These are phyloP conservation scores for Lupinus albus DNA, from an alignment of 306 rosid genomes.

Conservation along the genomic window DNA sequence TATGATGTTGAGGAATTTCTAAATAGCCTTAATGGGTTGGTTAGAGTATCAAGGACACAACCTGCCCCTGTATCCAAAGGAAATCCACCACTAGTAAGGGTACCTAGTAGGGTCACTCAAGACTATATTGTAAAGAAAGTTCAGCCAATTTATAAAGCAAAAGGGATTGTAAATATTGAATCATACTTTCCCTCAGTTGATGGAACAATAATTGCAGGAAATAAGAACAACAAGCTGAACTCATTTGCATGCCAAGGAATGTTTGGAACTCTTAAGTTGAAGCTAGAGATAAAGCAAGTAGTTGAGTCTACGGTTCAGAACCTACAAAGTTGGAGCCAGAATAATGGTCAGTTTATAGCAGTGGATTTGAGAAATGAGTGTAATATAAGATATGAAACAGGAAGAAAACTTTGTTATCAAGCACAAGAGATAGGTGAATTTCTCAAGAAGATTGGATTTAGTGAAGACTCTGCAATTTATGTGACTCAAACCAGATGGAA, in stretches of 20 bases:
- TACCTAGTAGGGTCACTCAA: constrained; percentile 45
- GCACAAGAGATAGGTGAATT: constrained; percentile 46
- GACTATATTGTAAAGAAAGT: constrained; percentile 38
- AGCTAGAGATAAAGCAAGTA: constrained; percentile 37
- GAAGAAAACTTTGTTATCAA: constrained; percentile 34
- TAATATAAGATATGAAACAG: constrained; percentile 11
- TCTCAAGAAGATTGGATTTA: constrained; percentile 46
- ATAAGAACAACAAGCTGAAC: constrained; percentile 21
- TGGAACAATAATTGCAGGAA: constrained; percentile 31
- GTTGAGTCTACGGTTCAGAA: constrained; percentile 33
- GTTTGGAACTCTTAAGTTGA: constrained; percentile 47
- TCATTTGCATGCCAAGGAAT: constrained; percentile 44
- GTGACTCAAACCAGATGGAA: constrained; percentile 48
- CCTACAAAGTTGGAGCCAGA: constrained; percentile 38
- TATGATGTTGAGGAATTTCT: constrained; percentile 43
- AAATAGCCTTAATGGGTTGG: constrained; percentile 36
- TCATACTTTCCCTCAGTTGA: constrained; percentile 44
- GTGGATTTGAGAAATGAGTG: constrained; percentile 47
- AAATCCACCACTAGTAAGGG: constrained; percentile 36
- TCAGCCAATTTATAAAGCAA: constrained; percentile 44
- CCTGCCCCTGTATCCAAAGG: constrained; percentile 27
- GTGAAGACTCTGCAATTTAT: constrained; percentile 42
- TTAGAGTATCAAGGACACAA: constrained; percentile 41
- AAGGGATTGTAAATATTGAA: constrained; percentile 45
- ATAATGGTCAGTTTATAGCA: constrained; percentile 39